Evolutionary conservation across 371 early-diverging fungal genomes (phyloP), one percentile per base, ranked within the genome.

Genomic region (Actinomortierella ambigua): DNA sequence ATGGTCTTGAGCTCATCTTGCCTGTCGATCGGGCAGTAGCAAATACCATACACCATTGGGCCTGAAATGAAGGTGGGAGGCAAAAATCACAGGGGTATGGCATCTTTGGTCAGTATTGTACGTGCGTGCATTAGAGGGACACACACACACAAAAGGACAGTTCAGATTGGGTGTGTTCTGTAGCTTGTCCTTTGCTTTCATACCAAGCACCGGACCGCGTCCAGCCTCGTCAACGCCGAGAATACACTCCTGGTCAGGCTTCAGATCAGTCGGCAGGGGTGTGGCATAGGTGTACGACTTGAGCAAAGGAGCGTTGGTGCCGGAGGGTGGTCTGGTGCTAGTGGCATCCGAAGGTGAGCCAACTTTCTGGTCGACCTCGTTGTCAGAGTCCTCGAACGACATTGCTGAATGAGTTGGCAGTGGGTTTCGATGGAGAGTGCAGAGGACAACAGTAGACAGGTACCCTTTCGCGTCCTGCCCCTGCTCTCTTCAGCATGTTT

Each of bases 201-300:
- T 77, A 88, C 95, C 96, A 1, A 99, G 82, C 4, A 99, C 98
- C 4, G 99, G 99, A 0, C 99, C 99, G 44, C 99, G 80, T 15
- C 99, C 99, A 14, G 99, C 99, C 68, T 99, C 99, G 77, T 99
- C 99, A 1, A 99, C 94, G 15, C 99, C 99, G 42, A 99, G 77
- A 0, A 91, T 82, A 64, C 87, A 93, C 13, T 89, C 75, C 63
- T 73, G 87, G 51, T 85, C 84, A 26, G 76, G 58, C 27, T 67
- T 58, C n/a, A 70, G 53, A 46, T 17, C 44, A 0, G 59, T 65
- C 18, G 71, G 62, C 43, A 76, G 43, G 14, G 56, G 57, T 6
- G 66, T 61, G 43, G 77, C 57, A 40, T 63, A 61, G 52, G 75
- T 58, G 64, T 77, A 70, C 15, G 65, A 77, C 64, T 77, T 63